Base-by-base conservation (phyloP, 169 alveolate genomes). In the Cryptosporidium ryanae region DNA sequence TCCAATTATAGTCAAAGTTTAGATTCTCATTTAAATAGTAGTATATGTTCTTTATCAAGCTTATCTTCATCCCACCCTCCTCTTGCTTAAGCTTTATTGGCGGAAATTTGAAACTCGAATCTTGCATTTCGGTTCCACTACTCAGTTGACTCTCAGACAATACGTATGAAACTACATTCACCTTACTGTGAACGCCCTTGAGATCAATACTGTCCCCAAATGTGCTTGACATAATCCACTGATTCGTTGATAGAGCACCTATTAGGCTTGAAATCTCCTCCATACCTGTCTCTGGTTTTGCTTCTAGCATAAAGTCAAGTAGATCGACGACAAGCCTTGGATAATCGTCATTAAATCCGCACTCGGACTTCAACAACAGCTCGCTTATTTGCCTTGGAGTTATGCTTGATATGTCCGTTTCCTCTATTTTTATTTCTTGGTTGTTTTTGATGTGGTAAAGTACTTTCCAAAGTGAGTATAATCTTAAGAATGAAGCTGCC, bases 201-300 rank as follows among this genome's bases (percentile, higher is more conserved):
- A 76, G 25, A 17, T 55, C 38, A 25, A 76, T 38, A 15, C 31
- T 7, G 27, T 52, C 63, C 0, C 71, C 64, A 38, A 76, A 76
- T 4, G 57, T 32, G 46, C 59, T 76, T 18, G 34, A 27, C 71
- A 76, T 38, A 15, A 44, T 55, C 87, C 87, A 76, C 25, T 76
- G 87, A 13, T 76, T 76, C 17, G 63, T 61, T 38, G 87, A 76
- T n/a, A 61, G 21, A 34, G 76, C 68, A 12, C 76, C 87, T 15
- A 76, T 1, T 27, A 61, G 38, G 43, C 44, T 43, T 23, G 32
- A 13, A 18, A 23, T 27, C 15, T 15, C 27, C 13, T 55, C 64
- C 4, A 34, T 0, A 43, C 46, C 25, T 7, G 0, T 43, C 18
- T 34, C 25, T 18, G 38, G 12, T 12, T 38, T 61, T 5, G 23